Base-by-base conservation (phyloP, 306 rosid species). In the Herpetospermum pedunculosum region DNA sequence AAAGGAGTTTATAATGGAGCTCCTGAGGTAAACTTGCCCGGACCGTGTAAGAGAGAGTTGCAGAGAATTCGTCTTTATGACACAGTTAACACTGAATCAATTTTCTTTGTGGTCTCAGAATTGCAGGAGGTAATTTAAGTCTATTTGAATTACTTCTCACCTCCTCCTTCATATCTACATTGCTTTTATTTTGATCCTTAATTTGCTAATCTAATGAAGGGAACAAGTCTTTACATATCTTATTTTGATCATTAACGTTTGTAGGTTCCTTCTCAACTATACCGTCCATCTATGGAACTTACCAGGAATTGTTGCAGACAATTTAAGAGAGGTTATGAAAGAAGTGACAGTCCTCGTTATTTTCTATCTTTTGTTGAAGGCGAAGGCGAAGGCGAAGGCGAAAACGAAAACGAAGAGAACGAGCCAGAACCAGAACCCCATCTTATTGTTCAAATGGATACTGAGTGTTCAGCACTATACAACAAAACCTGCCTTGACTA, bases 381-480 rank as follows among this genome's bases (percentile, higher is more conserved):
- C 13, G 84, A 81, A 46, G 75, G 78, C 46, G 87, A 87, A 55
- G 86, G n/a, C n/a, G n/a, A n/a, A n/a, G n/a, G n/a, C n/a, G n/a
- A n/a, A n/a, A n/a, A n/a, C n/a, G n/a, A 81, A 46, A 76, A 80
- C 46, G 87, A 87, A 55, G 86, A 76, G 78, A 70, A 69, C 18
- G 40, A 74, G 81, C 38, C 84, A 34, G 86, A 84, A 63, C 11
- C 80, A 40, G 86, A 87, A 75, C 87, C 91, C 63, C 92, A 44
- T 68, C 59, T 83, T 30, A 87, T 89, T 18, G 96, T 91, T 68
- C 99, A 91, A 83, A 91, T 95, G 99, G 99, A 95, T 75, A 95
- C 97, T 2, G 99, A 91, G 83, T 83, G 80, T 83, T 83, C 99
- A 57, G 82, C 80, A 2, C 82, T 91, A 26, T 88, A 89, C 84